phyloP scores from a whole-genome alignment of 2,329 filamentous ascomycete genomes.

The Aspergillus felis region DNA sequence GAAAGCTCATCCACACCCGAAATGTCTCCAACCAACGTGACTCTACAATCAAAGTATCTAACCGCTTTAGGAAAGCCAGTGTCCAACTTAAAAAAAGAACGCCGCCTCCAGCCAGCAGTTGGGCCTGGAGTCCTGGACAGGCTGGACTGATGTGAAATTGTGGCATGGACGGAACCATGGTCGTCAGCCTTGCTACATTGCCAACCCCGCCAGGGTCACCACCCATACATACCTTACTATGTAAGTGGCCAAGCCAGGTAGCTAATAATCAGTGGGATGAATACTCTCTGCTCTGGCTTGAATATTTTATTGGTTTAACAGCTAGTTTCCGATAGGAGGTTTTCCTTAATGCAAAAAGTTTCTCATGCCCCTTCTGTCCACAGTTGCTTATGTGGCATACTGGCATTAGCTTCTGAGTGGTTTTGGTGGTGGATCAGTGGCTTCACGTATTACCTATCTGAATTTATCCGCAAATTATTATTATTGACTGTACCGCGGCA shows the following conservation, averaged over 20 bases:
- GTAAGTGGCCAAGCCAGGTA: background rate
- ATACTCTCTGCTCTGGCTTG: background rate
- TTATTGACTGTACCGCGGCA: too few relatives aligned
- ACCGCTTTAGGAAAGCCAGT: constrained; percentile 1
- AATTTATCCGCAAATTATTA: background rate
- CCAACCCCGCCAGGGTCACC: background rate
- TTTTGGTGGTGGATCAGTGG: background rate
- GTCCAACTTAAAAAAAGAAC: constrained; percentile 15
- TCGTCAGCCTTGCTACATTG: background rate
- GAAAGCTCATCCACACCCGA: background rate
- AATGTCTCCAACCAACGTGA: background rate
- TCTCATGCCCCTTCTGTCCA: background rate
- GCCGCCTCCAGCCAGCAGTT: background rate
- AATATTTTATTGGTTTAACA: background rate
- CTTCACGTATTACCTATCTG: background rate
- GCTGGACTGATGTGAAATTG: background rate
- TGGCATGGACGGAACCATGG: constrained; percentile 13
- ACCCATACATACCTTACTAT: too few relatives aligned
- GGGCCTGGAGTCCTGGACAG: background rate
- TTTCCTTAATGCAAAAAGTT: background rate
- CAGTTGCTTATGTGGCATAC: background rate
- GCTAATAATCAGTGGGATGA: too few relatives aligned
- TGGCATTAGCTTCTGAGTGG: background rate
- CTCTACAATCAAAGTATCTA: background rate
- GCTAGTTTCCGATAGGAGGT: background rate